Percentiles rank a stretch among this genome's conserved stretches.
phyloP scores from a whole-genome alignment of 257 asterid species.

The Solanum acaule region DNA sequence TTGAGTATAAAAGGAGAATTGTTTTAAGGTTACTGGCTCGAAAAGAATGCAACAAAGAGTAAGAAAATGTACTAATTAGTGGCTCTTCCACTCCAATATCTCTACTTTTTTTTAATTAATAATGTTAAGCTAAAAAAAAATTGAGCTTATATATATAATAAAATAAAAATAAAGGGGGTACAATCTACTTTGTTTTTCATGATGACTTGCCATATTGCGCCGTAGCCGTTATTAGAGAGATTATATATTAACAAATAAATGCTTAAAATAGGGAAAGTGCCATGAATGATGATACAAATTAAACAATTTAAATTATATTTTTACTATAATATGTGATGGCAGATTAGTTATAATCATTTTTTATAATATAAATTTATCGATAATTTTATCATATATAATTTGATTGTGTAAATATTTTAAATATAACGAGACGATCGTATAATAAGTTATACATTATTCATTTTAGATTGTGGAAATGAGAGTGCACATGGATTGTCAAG shows the following conservation, averaged over 20 bases:
- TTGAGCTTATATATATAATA: too few relatives aligned
- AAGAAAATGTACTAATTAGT: neutral
- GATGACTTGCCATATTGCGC: neutral
- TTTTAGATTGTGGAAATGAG: conserved; percentile 77
- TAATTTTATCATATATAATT: neutral
- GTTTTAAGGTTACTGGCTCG: neutral
- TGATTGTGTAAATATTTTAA: neutral
- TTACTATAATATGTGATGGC: neutral
- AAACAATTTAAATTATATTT: neutral
- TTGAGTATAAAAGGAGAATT: neutral
- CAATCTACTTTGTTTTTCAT: neutral
- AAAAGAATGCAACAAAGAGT: neutral
- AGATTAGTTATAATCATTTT: neutral
- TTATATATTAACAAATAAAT: neutral
- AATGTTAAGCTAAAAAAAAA: neutral
- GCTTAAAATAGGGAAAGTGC: neutral
- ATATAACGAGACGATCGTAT: neutral
- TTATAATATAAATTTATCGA: neutral
- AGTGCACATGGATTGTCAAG: conserved; percentile 83
- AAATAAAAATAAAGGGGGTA: neutral
- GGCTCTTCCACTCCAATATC: neutral
- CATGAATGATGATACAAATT: neutral
- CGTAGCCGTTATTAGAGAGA: neutral
- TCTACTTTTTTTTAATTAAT: neutral
- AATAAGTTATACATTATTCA: neutral